Base-by-base conservation (phyloP, 805 yeast genomes). In the Yamadazyma kitorensis region DNA sequence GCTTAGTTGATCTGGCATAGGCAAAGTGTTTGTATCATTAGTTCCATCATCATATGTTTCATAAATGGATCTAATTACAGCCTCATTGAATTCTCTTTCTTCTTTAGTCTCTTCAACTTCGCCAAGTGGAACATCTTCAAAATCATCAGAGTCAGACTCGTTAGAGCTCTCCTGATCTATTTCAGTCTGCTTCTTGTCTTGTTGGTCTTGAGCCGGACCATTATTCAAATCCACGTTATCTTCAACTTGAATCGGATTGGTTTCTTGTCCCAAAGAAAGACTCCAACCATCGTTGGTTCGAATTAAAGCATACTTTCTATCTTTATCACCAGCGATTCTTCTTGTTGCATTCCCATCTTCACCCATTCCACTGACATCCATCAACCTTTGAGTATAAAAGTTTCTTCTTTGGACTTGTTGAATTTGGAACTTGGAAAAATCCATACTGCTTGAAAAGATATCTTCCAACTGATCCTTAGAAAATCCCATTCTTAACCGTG, bases 401-500 rank as follows among this genome's bases (percentile, higher is more conserved):
- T 93, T 93, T 41, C 99, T 71, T 54, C 87, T 87, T 46, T 86
- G 84, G 1, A 93, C 98, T 76, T 91, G 85, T 47, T 85, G 80
- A 41, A 93, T 86, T 56, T 93, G 99, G 56, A 93, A 93, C 48
- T 75, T 81, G 12, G 97, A 88, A 50, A 93, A 93, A 40, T 88
- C 96, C 76, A 86, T 72, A 34, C 89, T 78, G 48, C 85, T 71
- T 0, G 96, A 95, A 48, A 91, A 93, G 35, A 87, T 62, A 4
- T 74, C 64, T 44, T 86, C 85, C 22, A 93, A 65, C 51, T 93
- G 97, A n/a, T 85, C 88, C 37, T 88, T 86, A 0, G 91, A 70
- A 52, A 85, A 89, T 1, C 99, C 99, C 95, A 93, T 82, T 62
- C 99, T 78, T 54, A 93, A 71, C 38, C 99, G 65, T 0, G 97